Evolutionary conservation across 2,329 filamentous ascomycete genomes (phyloP), one percentile per base, ranked within the genome.

Genomic region (Botrytis medusae): DNA sequence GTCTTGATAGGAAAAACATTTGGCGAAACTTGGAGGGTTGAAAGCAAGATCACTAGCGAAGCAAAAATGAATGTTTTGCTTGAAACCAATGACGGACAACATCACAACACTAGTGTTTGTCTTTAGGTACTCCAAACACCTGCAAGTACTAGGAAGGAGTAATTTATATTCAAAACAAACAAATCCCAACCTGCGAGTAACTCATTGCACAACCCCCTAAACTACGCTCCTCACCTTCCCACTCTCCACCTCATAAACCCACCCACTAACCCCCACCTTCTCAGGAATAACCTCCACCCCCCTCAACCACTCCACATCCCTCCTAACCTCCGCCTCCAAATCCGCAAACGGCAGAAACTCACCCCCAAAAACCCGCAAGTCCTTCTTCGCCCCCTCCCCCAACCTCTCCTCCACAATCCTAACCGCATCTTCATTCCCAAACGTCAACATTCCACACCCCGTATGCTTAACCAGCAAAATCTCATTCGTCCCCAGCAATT

Each of bases 231-330:
- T 85, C 67, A 87, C 86, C 81, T 85, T 90, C 0, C 92, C 93
- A 1, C 88, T 93, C 84, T 93, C 89, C 60, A 95, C 91, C 78
- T 94, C 90, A 82, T 94, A 95, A 2, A 95, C 83, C 88, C 92
- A 95, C 0, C 93, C 93, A 9, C 87, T 92, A 63, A 95, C 85
- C 0, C 83, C 82, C 5, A 93, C 86, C 40, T 83, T 83, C 32
- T 90, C 84, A 32, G 90, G 84, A 8, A 95, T 85, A 25, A 91
- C 84, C 71, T 87, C 87, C 65, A 85, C 88, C 68, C 81, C 84
- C 81, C 87, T 88, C 76, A 96, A 79, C 76, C 88, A 89, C 64
- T 83, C 83, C 0, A 96, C 87, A 81, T 95, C 92, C 57, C 90
- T 86, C 75, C 83, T 84, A 0, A 95, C 90, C 10, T 89, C 91